Evolutionary conservation across 176 grass and related monocot genomes (phyloP), one percentile per base, ranked within the genome.

Genomic region (Triticum monococcum): DNA sequence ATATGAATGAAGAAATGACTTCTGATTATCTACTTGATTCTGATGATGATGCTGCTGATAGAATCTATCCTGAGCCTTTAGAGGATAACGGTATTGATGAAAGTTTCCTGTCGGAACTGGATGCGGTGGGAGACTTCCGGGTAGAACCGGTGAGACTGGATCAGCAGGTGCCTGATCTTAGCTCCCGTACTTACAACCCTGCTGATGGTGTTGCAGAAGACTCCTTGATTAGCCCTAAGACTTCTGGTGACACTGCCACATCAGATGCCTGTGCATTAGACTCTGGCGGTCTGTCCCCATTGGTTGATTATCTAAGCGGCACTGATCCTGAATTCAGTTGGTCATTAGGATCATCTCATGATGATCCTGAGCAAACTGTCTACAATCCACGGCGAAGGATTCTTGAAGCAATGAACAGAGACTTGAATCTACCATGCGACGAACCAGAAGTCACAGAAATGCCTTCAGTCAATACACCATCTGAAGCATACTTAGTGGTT

Each of bases 31-130:
- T 93, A 82, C 37, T 71, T 84, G 88, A 95, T 90, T 94, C 88
- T 68, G 96, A 94, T 86, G 92, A 94, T 86, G 92, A 96, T 25
- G 92, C 92, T 64, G 86, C 50, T 84, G 86, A 89, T 76, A 91
- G 88, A 90, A 87, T 94, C 28, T 94, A 94, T 84, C 88, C 93
- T 68, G 91, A 94, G 54, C 83, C 88, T 46, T 72, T 85, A 72
- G 92, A 91, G 38, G 86, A 83, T 28, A 84, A 59, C 31, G 75
- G 33, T n/a, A 95, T 95, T 77, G 93, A 95, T 90, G 93, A 94
- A 79, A 81, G 60, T 94, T 95, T 96, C 69, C 69, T 92, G 33
- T 81, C 90, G 1, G 93, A 94, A 72, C 67, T 94, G 37, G 96
- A 98, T 84, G 79, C 74, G 3, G 91, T 92, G 37, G 93, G 92